Percentiles rank a stretch among this genome's conserved stretches.
Conservation (phyloP, 495 filamentous ascomycete species). For the Apiosordaria backusii region DNA sequence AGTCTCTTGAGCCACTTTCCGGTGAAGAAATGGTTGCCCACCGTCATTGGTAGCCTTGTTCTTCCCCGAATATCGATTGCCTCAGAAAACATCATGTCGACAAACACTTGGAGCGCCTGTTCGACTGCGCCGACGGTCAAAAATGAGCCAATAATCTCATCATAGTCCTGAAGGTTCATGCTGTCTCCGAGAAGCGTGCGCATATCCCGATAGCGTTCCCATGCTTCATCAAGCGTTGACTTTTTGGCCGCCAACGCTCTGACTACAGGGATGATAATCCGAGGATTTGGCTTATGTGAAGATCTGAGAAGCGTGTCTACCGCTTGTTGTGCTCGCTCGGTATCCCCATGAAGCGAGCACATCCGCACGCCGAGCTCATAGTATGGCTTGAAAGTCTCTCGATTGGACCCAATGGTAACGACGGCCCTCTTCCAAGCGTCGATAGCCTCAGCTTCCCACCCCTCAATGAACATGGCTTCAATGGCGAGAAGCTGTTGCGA, state of each 20-base stretch:
- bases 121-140: conserved; percentile 57
- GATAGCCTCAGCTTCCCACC: conserved; percentile 57
- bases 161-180: conserved; percentile 74
- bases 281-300: conserved; percentile 46
- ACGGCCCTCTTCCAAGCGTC: conserved; percentile 62
- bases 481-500: conserved; percentile 62
- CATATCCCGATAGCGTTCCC: conserved; percentile 63
- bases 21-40: conserved; percentile 75
- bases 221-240: conserved; percentile 51
- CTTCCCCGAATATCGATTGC: conserved; percentile 40
- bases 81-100: conserved; percentile 76
- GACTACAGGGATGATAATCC: conserved; percentile 67
- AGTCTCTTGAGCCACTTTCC: conserved; percentile 79
- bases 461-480: conserved; percentile 59
- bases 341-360: conserved; percentile 56
- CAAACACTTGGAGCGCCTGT: conserved; percentile 68
- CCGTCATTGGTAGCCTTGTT: conserved; percentile 53
- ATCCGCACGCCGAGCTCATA: conserved; percentile 69
- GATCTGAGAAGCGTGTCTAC: conserved; percentile 56
- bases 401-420: conserved; percentile 48
- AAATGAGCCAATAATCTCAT: conserved; percentile 60
- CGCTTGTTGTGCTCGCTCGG: conserved; percentile 61
- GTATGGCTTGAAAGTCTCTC: conserved; percentile 53
- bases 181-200: conserved; percentile 54
- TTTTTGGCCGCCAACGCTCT: conserved; percentile 39